These are phyloP conservation scores for Chlamydomonas eustigma DNA, from an alignment of 139 green algal genomes.

Conservation along the genomic window DNA sequence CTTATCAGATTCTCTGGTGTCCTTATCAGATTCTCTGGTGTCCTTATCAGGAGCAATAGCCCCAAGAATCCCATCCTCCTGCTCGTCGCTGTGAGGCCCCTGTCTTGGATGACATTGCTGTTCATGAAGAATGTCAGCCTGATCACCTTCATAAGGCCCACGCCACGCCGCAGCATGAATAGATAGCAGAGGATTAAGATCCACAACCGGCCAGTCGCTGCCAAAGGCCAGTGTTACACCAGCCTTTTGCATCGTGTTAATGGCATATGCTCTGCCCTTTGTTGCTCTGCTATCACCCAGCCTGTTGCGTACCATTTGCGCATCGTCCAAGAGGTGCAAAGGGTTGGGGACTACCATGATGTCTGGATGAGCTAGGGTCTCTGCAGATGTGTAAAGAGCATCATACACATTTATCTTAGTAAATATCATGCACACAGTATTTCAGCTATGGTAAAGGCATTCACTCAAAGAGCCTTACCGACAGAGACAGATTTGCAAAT, in stretches of 20 bases:
- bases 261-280: constrained; percentile 33
- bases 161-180: constrained; percentile 1
- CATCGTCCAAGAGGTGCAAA: constrained; percentile 62
- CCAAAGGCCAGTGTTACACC: constrained; percentile 35
- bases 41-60: background rate
- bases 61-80: background rate
- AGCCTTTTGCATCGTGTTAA: constrained; percentile 32
- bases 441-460: too few species aligned
- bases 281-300: constrained; percentile 36
- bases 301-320: constrained; percentile 31
- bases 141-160: too few species aligned
- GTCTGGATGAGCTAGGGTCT: background rate
- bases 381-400: too few species aligned
- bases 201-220: constrained; percentile 68
- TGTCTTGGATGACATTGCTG: too few species aligned
- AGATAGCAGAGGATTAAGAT: constrained; percentile 39
- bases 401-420: too few species aligned
- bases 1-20: too few species aligned
- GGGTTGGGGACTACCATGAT: constrained; percentile 59
- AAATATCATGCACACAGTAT: too few species aligned
- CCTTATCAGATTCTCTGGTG: too few species aligned
- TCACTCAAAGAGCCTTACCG: background rate
- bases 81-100: background rate
- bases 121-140: too few species aligned
- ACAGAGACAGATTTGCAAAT: too few species aligned